Evolutionary conservation across 2,329 filamentous ascomycete genomes (phyloP), one percentile per base, ranked within the genome.

Genomic region (Alternaria arborescens): DNA sequence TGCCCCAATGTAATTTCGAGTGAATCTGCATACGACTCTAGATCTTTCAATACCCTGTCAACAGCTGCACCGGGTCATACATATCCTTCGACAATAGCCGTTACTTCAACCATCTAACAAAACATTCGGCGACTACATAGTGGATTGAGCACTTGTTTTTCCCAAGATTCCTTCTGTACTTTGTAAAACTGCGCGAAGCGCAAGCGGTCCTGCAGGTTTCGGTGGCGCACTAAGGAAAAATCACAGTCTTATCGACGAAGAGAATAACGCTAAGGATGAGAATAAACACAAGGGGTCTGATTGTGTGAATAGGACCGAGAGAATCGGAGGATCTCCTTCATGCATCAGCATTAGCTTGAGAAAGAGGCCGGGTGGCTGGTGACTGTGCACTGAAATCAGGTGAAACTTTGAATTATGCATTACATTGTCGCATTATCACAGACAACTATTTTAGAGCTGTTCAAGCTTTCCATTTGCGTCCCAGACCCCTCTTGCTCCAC

Each of bases 401-500:
- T 26, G 11, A 32, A 18, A 4, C 2, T 22, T 8, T 26, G 30
- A 3, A 38, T 36, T 24, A 26, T 1, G 24, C 32, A 50, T 36
- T 50, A 50, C 20, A 16, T 50, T 36, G 30, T 26, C 14, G 32
- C 30, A 16, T 50, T 36, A 7, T 50, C 10, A 20, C 16, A 3
- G 4, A 38, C 14, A 24, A 8, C 4, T 36, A 50, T 8, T 5
- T 18, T 5, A 24, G 22, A 36, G 20, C 32, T 28, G 8, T 30
- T 54, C 14, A 61, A 66, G 7, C 47, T 47, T 42, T 38, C 64
- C 63, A 70, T 43, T 42, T 66, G 61, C 53, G 65, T 58, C 63
- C 64, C 43, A 66, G 38, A 3, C 48, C 62, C 66, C 62, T 71
- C 77, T 78, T 81, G 66, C 78, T 81, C 83, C 83, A 85, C 67